Conservation (phyloP, 108 stramenopile species). For the Asterionellopsis glacialis region DNA sequence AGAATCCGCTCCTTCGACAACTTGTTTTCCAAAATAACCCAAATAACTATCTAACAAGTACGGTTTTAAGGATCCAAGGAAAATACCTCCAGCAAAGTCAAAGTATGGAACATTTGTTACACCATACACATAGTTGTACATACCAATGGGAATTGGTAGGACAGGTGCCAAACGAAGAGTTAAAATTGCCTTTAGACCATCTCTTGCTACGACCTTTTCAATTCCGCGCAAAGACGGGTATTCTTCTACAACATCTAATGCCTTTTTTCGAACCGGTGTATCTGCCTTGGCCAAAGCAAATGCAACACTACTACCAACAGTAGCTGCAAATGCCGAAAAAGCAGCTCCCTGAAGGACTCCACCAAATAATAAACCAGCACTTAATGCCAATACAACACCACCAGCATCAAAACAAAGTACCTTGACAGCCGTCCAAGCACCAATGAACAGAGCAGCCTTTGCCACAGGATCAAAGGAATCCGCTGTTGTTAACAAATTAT, state of each 20-base stretch:
- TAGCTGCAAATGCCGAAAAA: conserved; percentile 70
- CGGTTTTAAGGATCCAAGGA: conserved; percentile 87
- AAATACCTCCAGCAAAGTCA: conserved; percentile 87
- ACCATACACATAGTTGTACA: conserved; percentile 94
- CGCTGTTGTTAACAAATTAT: conserved; percentile 55
- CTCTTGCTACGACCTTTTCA: conserved; percentile 86
- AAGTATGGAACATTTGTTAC: conserved; percentile 72
- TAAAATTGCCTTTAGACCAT: conserved; percentile 89
- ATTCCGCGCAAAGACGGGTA: conserved; percentile 84
- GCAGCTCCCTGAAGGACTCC: conserved; percentile 88
- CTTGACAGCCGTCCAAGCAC: conserved; percentile 79
- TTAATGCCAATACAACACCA: conserved; percentile 77
- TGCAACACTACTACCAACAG: conserved; percentile 80
- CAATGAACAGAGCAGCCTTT: conserved; percentile 47
- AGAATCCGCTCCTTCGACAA: conserved; percentile 60
- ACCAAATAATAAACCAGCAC: conserved; percentile 86
- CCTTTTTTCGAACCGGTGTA: conserved; percentile 72
- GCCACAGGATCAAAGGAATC: conserved; percentile 42
- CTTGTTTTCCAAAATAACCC: conserved; percentile 75
- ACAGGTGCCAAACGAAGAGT: conserved; percentile 89
- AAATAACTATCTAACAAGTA: conserved; percentile 88
- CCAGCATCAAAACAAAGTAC: conserved; percentile 80
- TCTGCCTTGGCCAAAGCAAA: conserved; percentile 75
- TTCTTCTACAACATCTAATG: conserved; percentile 66
- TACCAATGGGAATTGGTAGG: conserved; percentile 89